Base-by-base conservation (phyloP, 495 filamentous ascomycete genomes). In the Eremomyces bilateralis region DNA sequence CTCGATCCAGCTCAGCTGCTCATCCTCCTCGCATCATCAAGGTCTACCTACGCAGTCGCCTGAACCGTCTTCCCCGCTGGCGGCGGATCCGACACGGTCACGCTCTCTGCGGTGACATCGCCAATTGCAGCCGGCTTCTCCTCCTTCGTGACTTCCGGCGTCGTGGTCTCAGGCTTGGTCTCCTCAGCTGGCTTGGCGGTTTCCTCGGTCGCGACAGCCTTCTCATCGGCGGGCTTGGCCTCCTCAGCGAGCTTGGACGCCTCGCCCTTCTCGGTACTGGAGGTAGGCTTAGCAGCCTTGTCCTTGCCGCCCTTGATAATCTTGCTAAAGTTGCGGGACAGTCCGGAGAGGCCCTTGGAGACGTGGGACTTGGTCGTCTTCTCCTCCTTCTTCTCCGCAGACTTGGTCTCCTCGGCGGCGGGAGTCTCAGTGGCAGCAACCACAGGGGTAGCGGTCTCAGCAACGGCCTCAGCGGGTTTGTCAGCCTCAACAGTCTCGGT, bases 221-320 rank as follows among this genome's bases (percentile, higher is more conserved):
- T 19, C 11, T 16, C 17, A 4, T 20, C 33, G 4, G 11, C 33
- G 19, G 20, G 12, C 10, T 10, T 22, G 33, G 33, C 16, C 33
- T 35, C 33, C 8, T 27, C 24, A 31, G 2, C 15, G 3, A 32
- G 20, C 15, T 35, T 44, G 16, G 41, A 21, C 10, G 33, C 36
- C 41, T 60, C 58, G 34, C 59, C 42, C 37, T 59, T 54, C 22
- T 51, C 38, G 15, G 56, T 47, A 10, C 53, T 36, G 12, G 53
- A 33, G 31, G 40, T 27, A 29, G 58, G 48, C 39, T 60, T 54
- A 43, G 57, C 38, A n/a, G n/a, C n/a, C n/a, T n/a, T n/a, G 34
- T 58, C 53, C 38, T 49, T 50, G 39, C 34, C 37, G 36, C 43
- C 28, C 24, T 44, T 47, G n/a, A 43, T 36, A 13, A 42, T 33